Base-by-base conservation (phyloP, 139 green algal genomes). In the Tetratostichococcus sp. region DNA sequence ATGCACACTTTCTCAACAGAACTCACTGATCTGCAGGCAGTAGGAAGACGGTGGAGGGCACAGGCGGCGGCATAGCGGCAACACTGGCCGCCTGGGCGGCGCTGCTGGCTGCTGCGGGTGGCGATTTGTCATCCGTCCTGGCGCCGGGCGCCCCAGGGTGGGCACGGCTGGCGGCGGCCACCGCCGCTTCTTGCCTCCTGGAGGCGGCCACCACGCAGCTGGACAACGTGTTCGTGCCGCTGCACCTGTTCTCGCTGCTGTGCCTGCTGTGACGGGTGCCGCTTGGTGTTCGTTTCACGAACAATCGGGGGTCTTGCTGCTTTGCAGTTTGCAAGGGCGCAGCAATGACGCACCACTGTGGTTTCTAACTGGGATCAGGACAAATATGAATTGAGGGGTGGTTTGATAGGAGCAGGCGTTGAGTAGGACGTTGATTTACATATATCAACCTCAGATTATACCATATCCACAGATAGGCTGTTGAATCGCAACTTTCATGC, bases 1-100 rank as follows among this genome's bases (percentile, higher is more conserved):
- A n/a, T n/a, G n/a, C n/a, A n/a, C n/a, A n/a, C n/a, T n/a, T n/a
- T n/a, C n/a, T n/a, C n/a, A n/a, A n/a, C n/a, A n/a, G n/a, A n/a
- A n/a, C n/a, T n/a, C n/a, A n/a, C n/a, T n/a, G n/a, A n/a, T n/a
- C n/a, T n/a, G n/a, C n/a, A 2, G 79, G 82, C 62, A 86, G 76
- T 43, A 79, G 70, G 16, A 96, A 96, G 76, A 95, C 90, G 14
- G 62, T 84, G 50, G 90, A 96, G 77, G 91, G 91, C n/a, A 91
- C 84, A 1, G 43, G 78, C 5, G 86, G 84, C 30, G 90, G 81
- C 1, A 74, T 77, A 1, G 69, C 31, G 19, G 72, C 69, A 1
- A 92, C 86, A 23, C 21, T 96, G 72, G 39, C 65, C 0, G 80
- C 66, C n/a, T 92, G 86, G 88, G 35, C 30, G 6, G 34, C 72